Percentiles rank a stretch among this genome's conserved stretches.
phyloP scores from a whole-genome alignment of 257 asterid genomes.

The Primulina tabacum region DNA sequence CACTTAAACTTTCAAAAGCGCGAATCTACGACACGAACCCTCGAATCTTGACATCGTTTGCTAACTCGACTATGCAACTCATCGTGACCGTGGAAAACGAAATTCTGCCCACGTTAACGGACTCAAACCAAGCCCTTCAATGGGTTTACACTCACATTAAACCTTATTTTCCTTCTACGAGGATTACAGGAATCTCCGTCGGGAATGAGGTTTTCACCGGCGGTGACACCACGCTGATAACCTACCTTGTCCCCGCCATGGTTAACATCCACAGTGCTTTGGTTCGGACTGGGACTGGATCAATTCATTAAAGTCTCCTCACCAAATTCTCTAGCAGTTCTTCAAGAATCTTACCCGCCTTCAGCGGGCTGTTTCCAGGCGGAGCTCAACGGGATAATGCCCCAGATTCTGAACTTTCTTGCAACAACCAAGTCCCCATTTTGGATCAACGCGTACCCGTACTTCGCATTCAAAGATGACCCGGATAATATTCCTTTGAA shows the following conservation, averaged over 20 bases:
- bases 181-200: conserved; percentile 75
- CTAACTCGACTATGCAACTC: conserved; percentile 59
- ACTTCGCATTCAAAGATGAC: conserved; percentile 74
- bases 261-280: conserved; percentile 39
- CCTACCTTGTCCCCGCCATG: conserved; percentile 39
- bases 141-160: conserved; percentile 64
- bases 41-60: conserved; percentile 56
- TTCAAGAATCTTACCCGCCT: conserved; percentile 44
- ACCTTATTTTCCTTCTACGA: conserved; percentile 69
- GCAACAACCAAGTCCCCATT: conserved; percentile 58
- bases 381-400: conserved; percentile 20
- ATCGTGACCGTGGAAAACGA: conserved; percentile 75
- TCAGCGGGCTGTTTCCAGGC: conserved; percentile 36
- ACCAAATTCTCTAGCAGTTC: conserved; percentile 35
- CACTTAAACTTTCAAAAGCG: conserved; percentile 56
- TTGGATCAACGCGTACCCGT: conserved; percentile 85
- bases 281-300: conserved; percentile 28
- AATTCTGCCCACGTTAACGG: conserved; percentile 44
- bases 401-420: conserved; percentile 52
- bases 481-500: conserved; percentile 47
- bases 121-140: conserved; percentile 55
- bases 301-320: conserved; percentile 39
- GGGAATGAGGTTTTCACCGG: conserved; percentile 76
- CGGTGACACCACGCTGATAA: conserved; percentile 27
- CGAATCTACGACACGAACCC: conserved; percentile 88